Conservation (phyloP, 495 filamentous ascomycete species). For the Bacidia rubella region DNA sequence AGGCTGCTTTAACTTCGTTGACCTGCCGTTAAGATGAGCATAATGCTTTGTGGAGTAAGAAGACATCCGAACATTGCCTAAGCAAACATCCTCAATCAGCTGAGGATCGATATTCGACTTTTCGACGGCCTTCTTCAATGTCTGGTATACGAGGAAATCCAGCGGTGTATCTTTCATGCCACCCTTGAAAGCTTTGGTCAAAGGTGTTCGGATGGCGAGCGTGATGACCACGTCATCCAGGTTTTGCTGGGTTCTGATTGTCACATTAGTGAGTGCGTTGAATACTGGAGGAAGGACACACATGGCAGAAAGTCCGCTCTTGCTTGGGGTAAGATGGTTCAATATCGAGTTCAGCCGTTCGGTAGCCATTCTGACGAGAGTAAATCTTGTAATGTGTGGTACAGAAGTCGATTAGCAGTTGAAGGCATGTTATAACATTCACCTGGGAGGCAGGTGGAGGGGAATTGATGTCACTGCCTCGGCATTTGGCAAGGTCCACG, state of each 20-base stretch:
- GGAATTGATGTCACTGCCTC: conserved; percentile 2
- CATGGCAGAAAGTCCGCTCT: conserved; percentile 60
- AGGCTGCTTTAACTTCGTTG: conserved; percentile 71
- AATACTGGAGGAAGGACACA: conserved; percentile 30
- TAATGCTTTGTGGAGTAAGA: not conserved
- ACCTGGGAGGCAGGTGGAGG: not conserved
- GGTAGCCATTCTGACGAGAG: conserved; percentile 47
- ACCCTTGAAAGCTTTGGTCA: conserved; percentile 67
- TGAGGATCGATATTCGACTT: conserved; percentile 68
- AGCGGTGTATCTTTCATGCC: conserved; percentile 91
- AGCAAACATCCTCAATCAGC: conserved; percentile 79
- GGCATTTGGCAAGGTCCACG: not conserved
- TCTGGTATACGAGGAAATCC: conserved; percentile 67
- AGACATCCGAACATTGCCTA: conserved; percentile 61
- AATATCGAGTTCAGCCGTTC: conserved; percentile 79
- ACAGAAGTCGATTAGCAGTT: not conserved
- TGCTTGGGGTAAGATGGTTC: conserved; percentile 65
- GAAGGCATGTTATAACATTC: not conserved
- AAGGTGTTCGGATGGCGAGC: conserved; percentile 61
- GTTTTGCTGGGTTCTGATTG: conserved; percentile 71
- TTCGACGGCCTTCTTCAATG: conserved; percentile 61
- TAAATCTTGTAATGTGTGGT: not conserved
- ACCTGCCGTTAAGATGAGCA: conserved; percentile 42
- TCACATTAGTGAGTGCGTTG: conserved; percentile 5
- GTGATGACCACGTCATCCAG: conserved; percentile 95